A percentile compares a stretch with the other conserved stretches of the same genome.
These are phyloP conservation scores for Saccharum spontaneum DNA, from an alignment of 176 grass and related monocot genomes.

Conservation along the genomic window DNA sequence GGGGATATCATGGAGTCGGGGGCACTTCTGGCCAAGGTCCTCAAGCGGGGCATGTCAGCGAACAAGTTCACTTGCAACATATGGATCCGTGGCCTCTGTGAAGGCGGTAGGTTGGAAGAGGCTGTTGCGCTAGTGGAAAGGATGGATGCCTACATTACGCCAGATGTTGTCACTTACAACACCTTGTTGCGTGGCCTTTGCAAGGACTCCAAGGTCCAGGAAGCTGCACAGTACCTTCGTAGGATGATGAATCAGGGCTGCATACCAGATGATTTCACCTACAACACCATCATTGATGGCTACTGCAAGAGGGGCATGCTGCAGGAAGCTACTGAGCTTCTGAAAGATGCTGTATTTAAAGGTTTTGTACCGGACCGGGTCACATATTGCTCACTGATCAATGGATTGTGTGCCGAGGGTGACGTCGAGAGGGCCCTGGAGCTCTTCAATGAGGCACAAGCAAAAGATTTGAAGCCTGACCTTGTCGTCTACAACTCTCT, in stretches of 20 bases:
- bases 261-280: slow-evolving; percentile 93
- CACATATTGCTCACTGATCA: slow-evolving; percentile 90
- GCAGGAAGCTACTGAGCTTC: slow-evolving; percentile 69
- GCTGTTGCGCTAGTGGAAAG: slow-evolving; percentile 62
- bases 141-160: slow-evolving; percentile 47
- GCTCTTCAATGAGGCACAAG: slow-evolving; percentile 76
- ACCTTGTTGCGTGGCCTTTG: slow-evolving; percentile 80
- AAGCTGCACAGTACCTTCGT: slow-evolving; percentile 66
- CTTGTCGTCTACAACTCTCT: slow-evolving; percentile 80
- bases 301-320: slow-evolving; percentile 84
- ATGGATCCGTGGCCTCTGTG: slow-evolving; percentile 79
- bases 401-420: slow-evolving; percentile 82
- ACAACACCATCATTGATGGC: slow-evolving; percentile 88
- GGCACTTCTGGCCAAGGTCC: slow-evolving; percentile 64
- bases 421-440: slow-evolving; percentile 75
- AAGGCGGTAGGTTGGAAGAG: slow-evolving; percentile 53
- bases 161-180: slow-evolving; percentile 90
- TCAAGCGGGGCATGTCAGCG: slow-evolving; percentile 55
- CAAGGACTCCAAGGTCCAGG: slow-evolving; percentile 54
- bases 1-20: slow-evolving; percentile 62
- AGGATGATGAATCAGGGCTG: slow-evolving; percentile 80
- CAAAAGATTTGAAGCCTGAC: slow-evolving; percentile 54
- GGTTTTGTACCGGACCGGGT: slow-evolving; percentile 85
- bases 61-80: slow-evolving; percentile 92
- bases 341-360: slow-evolving; percentile 88